phyloP scores from a whole-genome alignment of 2,329 filamentous ascomycete species.

The Purpureocillium lavendulum region DNA sequence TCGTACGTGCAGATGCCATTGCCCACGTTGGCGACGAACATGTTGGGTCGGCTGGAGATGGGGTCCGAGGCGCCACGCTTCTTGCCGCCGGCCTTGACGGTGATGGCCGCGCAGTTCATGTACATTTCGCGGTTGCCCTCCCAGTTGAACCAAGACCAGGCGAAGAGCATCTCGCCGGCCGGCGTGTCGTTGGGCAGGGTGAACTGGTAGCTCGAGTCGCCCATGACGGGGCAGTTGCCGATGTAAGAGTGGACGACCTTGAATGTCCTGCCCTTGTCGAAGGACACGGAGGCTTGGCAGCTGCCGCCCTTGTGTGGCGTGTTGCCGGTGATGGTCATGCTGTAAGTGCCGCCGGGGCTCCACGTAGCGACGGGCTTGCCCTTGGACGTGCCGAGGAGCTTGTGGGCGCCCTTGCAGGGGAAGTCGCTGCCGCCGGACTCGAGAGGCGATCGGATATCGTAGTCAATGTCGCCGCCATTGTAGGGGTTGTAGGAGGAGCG shows the following conservation, averaged over 20 bases:
- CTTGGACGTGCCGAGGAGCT: slow-evolving; percentile 35
- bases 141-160: slow-evolving; percentile 73
- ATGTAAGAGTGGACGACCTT: slow-evolving; percentile 55
- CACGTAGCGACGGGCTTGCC: slow-evolving; percentile 54
- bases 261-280: slow-evolving; percentile 62
- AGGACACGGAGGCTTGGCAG: slow-evolving; percentile 68
- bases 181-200: slow-evolving; percentile 56
- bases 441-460: slow-evolving; percentile 64
- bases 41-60: slow-evolving; percentile 51
- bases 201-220: slow-evolving; percentile 51
- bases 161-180: slow-evolving; percentile 53
- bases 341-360: slow-evolving; percentile 51
- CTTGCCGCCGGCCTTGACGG: slow-evolving; percentile 37
- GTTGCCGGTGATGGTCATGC: slow-evolving; percentile 55
- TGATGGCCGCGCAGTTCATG: slow-evolving; percentile 73
- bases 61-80: slow-evolving; percentile 21
- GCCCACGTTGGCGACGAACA: slow-evolving; percentile 64
- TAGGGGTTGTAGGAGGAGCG: slow-evolving; percentile 43
- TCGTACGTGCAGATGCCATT: slow-evolving; percentile 52
- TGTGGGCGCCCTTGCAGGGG: slow-evolving; percentile 63
- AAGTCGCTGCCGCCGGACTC: slow-evolving; percentile 53
- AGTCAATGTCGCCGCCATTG: slow-evolving; percentile 47
- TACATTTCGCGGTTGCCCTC: slow-evolving; percentile 77
- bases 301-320: slow-evolving; percentile 62
- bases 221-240: slow-evolving; percentile 41